These are phyloP conservation scores for Neurospora sp. DNA, from an alignment of 495 filamentous ascomycete genomes.

Conservation along the genomic window DNA sequence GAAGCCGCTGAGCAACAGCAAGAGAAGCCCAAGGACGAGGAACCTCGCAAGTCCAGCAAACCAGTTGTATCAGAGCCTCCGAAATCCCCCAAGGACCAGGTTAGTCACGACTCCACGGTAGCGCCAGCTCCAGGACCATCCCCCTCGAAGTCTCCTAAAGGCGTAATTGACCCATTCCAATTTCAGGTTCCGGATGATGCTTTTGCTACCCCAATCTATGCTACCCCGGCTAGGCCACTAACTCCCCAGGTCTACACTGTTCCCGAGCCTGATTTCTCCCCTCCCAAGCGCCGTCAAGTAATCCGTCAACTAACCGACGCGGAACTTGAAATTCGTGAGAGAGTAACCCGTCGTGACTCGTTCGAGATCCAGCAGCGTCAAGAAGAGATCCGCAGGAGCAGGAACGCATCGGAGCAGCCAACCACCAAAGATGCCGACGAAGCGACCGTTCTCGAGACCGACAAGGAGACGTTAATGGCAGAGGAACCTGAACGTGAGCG, in stretches of 20 bases:
- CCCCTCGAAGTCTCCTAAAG: slow-evolving; percentile 8
- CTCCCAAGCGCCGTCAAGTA: slow-evolving; percentile 10
- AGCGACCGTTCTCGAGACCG: slow-evolving; percentile 26
- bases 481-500: slow-evolving; percentile 14
- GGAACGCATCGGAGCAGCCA: slow-evolving; percentile 9
- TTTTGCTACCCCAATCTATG: slow-evolving; percentile 29
- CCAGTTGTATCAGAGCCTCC: not conserved
- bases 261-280: slow-evolving; percentile 33
- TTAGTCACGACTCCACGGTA: slow-evolving; percentile 12
- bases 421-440: slow-evolving; percentile 24
- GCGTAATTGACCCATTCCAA: slow-evolving; percentile 37
- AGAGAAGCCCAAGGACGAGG: not conserved
- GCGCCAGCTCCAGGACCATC: slow-evolving; percentile 2
- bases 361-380: slow-evolving; percentile 30
- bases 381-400: slow-evolving; percentile 1
- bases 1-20: not conserved
- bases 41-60: not conserved
- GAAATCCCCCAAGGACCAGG: not conserved
- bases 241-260: slow-evolving; percentile 36
- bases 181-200: slow-evolving; percentile 41
- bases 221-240: slow-evolving; percentile 24
- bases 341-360: slow-evolving; percentile 30
- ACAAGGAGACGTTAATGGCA: slow-evolving; percentile 26
- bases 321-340: slow-evolving; percentile 12
- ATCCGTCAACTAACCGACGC: not conserved